phyloP scores from a whole-genome alignment of 202 grass and related monocot species.

The Sporobolus alterniflorus region DNA sequence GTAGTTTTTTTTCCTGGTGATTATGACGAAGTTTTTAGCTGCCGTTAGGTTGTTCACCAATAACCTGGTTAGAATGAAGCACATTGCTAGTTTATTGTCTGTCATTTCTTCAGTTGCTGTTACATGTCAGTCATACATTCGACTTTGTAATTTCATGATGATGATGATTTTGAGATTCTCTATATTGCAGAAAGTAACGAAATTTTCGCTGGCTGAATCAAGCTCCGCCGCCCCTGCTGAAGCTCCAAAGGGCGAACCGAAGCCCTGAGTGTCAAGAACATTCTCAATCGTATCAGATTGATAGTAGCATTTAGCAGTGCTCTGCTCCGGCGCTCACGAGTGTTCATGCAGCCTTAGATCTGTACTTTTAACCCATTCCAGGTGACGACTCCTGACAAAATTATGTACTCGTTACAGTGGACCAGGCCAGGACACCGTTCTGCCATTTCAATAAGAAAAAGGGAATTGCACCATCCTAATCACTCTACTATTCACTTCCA shows the following conservation, averaged over 20 bases:
- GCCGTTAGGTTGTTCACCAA: neutral
- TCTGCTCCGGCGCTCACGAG: neutral
- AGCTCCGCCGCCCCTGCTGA: conserved; percentile 31
- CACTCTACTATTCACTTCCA: neutral
- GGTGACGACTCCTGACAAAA: neutral
- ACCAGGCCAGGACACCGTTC: neutral
- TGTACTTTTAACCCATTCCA: neutral
- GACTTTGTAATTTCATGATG: too few species aligned
- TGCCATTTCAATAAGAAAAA: neutral
- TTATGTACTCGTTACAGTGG: neutral
- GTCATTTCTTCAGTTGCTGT: neutral
- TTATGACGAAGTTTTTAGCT: neutral
- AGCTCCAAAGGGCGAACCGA: conserved; percentile 47
- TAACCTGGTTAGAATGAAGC: neutral
- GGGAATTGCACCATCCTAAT: neutral
- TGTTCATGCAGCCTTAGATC: neutral
- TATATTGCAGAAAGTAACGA: conserved; percentile 65
- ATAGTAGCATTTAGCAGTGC: neutral
- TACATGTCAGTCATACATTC: neutral
- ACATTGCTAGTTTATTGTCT: neutral
- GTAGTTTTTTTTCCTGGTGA: neutral
- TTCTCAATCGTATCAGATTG: neutral
- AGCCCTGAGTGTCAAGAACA: neutral
- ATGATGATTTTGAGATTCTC: neutral
- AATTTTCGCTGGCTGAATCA: conserved; percentile 67